These are phyloP conservation scores for Candida vaughaniae DNA, from an alignment of 805 yeast genomes.

Conservation along the genomic window DNA sequence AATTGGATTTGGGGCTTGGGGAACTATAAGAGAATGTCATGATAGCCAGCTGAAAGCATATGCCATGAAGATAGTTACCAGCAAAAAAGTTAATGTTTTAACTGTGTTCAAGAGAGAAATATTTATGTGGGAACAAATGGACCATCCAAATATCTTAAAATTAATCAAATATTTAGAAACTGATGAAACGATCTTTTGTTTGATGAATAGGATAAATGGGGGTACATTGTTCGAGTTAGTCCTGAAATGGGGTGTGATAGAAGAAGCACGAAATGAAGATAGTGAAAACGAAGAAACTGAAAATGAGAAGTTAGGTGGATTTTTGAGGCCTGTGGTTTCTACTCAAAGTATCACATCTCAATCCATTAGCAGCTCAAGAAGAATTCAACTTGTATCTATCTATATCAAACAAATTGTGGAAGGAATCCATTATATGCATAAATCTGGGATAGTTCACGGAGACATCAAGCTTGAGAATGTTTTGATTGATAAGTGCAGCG, in stretches of 20 bases:
- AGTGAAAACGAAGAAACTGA: neutral
- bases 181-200: conserved; percentile 62
- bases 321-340: conserved; percentile 1
- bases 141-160: conserved; percentile 65
- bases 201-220: conserved; percentile 65
- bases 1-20: conserved; percentile 91
- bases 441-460: conserved; percentile 68
- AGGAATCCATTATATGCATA: conserved; percentile 61
- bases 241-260: conserved; percentile 54
- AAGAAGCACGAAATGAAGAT: neutral
- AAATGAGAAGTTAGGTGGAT: neutral
- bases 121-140: conserved; percentile 66
- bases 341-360: neutral
- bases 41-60: conserved; percentile 26
- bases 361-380: neutral
- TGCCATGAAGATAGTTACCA: conserved; percentile 62
- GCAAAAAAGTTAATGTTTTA: conserved; percentile 36
- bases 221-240: conserved; percentile 84
- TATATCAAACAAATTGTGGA: conserved; percentile 48
- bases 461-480: conserved; percentile 84
- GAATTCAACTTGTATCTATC: conserved; percentile 7
- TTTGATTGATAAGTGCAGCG: conserved; percentile 43
- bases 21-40: conserved; percentile 71
- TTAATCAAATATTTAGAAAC: conserved; percentile 63
- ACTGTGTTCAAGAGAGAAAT: conserved; percentile 70